Percentiles rank a stretch among this genome's conserved stretches.
Evolutionary conservation across 352 stramenopile species (phyloP).

Genomic region (Globisporangium emineosum): DNA sequence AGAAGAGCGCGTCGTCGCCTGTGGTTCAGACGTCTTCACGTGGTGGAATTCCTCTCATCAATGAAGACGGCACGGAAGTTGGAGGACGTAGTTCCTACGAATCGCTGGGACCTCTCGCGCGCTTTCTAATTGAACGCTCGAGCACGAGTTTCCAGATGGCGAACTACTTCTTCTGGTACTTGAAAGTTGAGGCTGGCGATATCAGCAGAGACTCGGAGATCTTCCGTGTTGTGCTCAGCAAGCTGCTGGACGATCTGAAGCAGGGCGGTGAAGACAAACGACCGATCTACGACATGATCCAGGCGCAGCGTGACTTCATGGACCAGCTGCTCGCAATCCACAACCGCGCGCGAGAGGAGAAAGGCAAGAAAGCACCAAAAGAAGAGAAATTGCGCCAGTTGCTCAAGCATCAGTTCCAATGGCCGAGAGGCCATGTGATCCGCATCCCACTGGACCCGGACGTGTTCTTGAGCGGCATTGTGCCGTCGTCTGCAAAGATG

Average conservation of each 20-base stretch:
- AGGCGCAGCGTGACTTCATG: slow-evolving; percentile 93
- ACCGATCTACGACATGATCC: slow-evolving; percentile 89
- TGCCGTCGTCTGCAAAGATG: slow-evolving; percentile 92
- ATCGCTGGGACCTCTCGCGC: slow-evolving; percentile 74
- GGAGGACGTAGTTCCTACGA: slow-evolving; percentile 24
- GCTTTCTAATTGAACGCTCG: slow-evolving; percentile 94
- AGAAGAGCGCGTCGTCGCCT: slow-evolving; percentile 38
- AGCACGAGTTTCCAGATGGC: slow-evolving; percentile 94
- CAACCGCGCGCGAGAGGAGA: slow-evolving; percentile 88
- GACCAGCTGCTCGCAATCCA: slow-evolving; percentile 92
- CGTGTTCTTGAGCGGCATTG: slow-evolving; percentile 86
- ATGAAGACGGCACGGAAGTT: slow-evolving; percentile 17
- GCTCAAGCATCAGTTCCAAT: slow-evolving; percentile 82
- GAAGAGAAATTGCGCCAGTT: slow-evolving; percentile 91
- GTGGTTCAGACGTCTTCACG: slow-evolving; percentile 32
- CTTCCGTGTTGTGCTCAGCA: slow-evolving; percentile 77
- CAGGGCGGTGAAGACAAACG: slow-evolving; percentile 84
- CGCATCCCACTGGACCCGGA: slow-evolving; percentile 86
- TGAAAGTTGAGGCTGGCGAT: slow-evolving; percentile 78
- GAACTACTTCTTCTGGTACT: slow-evolving; percentile 98
- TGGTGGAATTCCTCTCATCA: slow-evolving; percentile 14
- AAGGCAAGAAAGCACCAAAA: slow-evolving; percentile 95
- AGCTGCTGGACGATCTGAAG: slow-evolving; percentile 94
- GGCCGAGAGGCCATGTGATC: slow-evolving; percentile 74
- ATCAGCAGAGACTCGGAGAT: slow-evolving; percentile 72